Evolutionary conservation across 2,329 filamentous ascomycete species (phyloP).

Genomic region (Hymenoscyphus fructigenus): DNA sequence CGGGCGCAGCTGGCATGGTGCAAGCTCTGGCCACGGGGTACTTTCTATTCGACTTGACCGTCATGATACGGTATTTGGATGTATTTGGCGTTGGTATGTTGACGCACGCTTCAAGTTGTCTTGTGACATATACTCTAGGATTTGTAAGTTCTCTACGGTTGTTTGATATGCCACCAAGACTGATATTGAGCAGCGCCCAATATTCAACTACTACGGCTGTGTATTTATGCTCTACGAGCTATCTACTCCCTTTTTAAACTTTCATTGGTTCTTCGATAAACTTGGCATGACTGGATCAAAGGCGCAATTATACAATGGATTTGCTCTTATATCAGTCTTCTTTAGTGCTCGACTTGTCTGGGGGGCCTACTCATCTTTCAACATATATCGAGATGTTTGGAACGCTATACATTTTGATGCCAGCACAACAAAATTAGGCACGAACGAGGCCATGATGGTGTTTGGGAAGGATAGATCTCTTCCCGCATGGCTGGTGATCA

Average conservation of each 20-base stretch:
- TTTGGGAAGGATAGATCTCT: slow-evolving; percentile 44
- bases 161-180: background rate
- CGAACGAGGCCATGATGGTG: slow-evolving; percentile 25
- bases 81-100: slow-evolving; percentile 64
- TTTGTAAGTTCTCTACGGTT: slow-evolving; percentile 59
- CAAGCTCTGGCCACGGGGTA: slow-evolving; percentile 76
- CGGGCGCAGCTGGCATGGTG: slow-evolving; percentile 66
- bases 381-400: slow-evolving; percentile 69
- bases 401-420: slow-evolving; percentile 28
- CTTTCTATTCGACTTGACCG: slow-evolving; percentile 74
- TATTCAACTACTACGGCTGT: slow-evolving; percentile 76
- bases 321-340: slow-evolving; percentile 68
- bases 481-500: slow-evolving; percentile 66
- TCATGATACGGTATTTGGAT: slow-evolving; percentile 63
- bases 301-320: slow-evolving; percentile 75
- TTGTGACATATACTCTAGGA: slow-evolving; percentile 69
- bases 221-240: slow-evolving; percentile 84
- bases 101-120: slow-evolving; percentile 68
- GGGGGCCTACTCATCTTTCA: slow-evolving; percentile 67
- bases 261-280: slow-evolving; percentile 91
- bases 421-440: slow-evolving; percentile 41
- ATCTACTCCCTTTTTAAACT: slow-evolving; percentile 78
- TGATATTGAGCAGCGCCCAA: slow-evolving; percentile 60
- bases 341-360: slow-evolving; percentile 76
- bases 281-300: slow-evolving; percentile 71